Percentiles rank a stretch among this genome's conserved stretches.
Evolutionary conservation across 2,329 filamentous ascomycete genomes (phyloP).

Genomic region (Trichoderma polysporum): DNA sequence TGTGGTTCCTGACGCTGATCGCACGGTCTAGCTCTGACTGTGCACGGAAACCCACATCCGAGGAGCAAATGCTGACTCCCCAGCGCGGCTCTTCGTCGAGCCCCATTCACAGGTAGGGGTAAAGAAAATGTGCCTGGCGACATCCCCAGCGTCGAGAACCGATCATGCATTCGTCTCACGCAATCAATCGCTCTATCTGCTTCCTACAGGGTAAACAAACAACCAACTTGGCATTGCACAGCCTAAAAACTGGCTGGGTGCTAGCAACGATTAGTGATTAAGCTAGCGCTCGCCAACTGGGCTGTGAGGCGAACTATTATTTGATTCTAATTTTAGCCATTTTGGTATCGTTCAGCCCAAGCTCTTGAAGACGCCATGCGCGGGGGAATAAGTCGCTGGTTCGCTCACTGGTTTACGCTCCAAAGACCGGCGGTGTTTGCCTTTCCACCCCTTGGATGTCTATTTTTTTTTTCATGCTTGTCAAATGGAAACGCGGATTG

Average conservation of each 20-base stretch:
- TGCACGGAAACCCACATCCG: conserved; percentile 5
- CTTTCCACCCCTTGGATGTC: not conserved
- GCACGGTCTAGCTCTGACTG: conserved; percentile 14
- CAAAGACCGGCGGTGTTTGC: not conserved
- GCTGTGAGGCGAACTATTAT: conserved; percentile 13
- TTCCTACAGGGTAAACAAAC: not conserved
- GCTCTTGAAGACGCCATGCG: not conserved
- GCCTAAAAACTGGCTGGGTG: not conserved
- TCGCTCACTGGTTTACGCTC: not conserved
- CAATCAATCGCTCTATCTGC: not conserved
- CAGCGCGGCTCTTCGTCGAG: not conserved
- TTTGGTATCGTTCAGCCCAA: not conserved
- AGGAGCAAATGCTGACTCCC: not conserved
- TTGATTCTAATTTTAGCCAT: conserved; percentile 9
- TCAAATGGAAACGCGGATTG: conserved; percentile 1
- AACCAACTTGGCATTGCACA: too few relatives aligned
- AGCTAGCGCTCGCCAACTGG: not conserved
- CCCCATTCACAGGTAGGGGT: not conserved
- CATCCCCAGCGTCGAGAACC: not conserved
- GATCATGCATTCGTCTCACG: not conserved
- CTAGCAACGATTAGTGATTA: not conserved
- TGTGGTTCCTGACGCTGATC: conserved; percentile 18
- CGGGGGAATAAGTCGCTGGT: too few relatives aligned
- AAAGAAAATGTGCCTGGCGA: not conserved
- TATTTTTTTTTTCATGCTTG: not conserved